A percentile compares a stretch with the other conserved stretches of the same genome.
phyloP scores from a whole-genome alignment of 2,329 filamentous ascomycete species.

The Colletotrichum sp. region DNA sequence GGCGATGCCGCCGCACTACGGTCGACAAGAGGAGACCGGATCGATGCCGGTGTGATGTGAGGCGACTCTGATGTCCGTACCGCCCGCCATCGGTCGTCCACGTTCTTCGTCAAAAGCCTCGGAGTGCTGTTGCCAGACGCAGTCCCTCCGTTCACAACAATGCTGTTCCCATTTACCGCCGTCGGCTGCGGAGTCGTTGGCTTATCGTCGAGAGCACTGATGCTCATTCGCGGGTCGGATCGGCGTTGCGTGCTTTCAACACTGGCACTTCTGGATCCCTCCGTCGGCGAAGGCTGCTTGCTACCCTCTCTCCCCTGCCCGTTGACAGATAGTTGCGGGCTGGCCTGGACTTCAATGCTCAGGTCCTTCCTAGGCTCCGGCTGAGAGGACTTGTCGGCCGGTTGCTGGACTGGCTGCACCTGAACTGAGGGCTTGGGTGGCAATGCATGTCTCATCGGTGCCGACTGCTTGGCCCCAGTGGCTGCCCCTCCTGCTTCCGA shows the following conservation, averaged over 20 bases:
- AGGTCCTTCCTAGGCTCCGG: not conserved
- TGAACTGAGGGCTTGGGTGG: not conserved
- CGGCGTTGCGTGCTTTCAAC: not conserved
- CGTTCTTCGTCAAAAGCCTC: not conserved
- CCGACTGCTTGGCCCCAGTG: not conserved
- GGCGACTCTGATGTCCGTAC: constrained; percentile 17
- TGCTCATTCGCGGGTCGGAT: constrained; percentile 15
- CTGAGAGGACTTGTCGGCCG: not conserved
- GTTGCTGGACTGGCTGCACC: not conserved
- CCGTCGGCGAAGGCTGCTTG: not conserved
- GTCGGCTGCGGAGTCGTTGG: not conserved
- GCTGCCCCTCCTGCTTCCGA: not conserved
- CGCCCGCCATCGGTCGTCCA: constrained; percentile 15
- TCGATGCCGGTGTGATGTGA: not conserved
- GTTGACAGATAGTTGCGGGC: not conserved
- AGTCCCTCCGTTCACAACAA: not conserved
- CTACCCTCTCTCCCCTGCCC: not conserved
- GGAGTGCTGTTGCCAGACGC: constrained; percentile 3
- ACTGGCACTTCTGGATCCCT: not conserved
- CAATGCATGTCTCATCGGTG: not conserved
- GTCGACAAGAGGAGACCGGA: not conserved
- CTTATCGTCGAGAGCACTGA: constrained; percentile 1
- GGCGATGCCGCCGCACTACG: constrained; percentile 8
- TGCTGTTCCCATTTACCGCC: not conserved
- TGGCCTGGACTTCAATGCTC: not conserved